phyloP scores from a whole-genome alignment of 129 eudicot species.

The Flaveria trinervia region DNA sequence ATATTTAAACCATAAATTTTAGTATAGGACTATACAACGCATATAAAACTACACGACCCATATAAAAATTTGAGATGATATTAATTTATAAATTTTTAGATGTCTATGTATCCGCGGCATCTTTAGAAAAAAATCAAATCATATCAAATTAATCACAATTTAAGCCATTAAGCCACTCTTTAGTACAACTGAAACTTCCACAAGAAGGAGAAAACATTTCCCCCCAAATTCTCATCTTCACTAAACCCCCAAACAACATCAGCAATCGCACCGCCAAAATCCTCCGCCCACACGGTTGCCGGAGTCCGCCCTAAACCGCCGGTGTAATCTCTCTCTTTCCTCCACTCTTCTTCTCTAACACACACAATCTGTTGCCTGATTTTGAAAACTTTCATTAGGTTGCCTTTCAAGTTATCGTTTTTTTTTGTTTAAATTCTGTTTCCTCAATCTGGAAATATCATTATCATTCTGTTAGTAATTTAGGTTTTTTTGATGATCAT shows the following conservation, averaged over 20 bases:
- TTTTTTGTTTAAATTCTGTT: neutral
- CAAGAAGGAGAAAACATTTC: conserved; percentile 15
- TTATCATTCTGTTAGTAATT: neutral
- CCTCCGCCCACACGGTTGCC: conserved; percentile 22
- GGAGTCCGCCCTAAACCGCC: conserved; percentile 18
- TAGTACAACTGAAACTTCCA: conserved; percentile 5
- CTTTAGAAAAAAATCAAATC: no score
- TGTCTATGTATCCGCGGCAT: no score
- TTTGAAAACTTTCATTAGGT: neutral
- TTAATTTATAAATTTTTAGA: no score
- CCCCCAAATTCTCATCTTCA: conserved; percentile 13
- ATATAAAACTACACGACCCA: no score
- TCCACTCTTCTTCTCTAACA: neutral
- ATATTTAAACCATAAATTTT: no score
- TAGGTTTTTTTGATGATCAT: neutral
- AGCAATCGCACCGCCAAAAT: conserved; percentile 6
- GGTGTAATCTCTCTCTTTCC: conserved; percentile 14
- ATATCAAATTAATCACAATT: no score
- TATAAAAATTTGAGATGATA: no score
- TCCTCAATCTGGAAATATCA: neutral
- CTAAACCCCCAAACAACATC: conserved; percentile 4
- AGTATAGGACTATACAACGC: no score
- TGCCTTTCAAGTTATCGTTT: neutral
- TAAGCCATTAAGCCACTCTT: no score
- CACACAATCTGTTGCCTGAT: neutral